Evolutionary conservation across 768 basidiomycete species (phyloP).

Genomic region (Neoboletus subvelutipes): DNA sequence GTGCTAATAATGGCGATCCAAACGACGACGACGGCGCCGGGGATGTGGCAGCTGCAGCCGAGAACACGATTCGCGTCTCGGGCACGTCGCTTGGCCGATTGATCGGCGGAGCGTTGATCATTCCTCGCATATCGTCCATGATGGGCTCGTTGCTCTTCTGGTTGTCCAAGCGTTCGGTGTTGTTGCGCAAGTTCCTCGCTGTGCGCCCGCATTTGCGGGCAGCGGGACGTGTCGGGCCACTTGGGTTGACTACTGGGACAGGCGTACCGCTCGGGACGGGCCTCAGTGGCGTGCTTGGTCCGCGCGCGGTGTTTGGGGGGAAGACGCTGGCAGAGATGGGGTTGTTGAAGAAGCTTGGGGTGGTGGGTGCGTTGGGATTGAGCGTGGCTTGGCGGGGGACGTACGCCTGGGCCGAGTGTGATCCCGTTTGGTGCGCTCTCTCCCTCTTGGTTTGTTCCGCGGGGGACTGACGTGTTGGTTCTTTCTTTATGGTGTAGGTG

Average conservation of each 20-base stretch:
- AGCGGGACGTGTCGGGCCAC: constrained; percentile 15
- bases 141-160: constrained; percentile 64
- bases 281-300: constrained; percentile 1
- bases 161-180: constrained; percentile 41
- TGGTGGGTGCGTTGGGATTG: constrained; percentile 38
- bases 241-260: constrained; percentile 15
- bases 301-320: constrained; percentile 21
- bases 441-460: background rate
- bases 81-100: constrained; percentile 62
- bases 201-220: constrained; percentile 20
- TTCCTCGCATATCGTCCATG: constrained; percentile 61
- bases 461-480: background rate
- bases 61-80: constrained; percentile 57
- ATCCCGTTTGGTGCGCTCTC: constrained; percentile 64
- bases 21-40: constrained; percentile 15
- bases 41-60: constrained; percentile 50
- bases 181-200: constrained; percentile 28
- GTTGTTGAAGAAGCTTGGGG: constrained; percentile 23
- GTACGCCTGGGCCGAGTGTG: constrained; percentile 60
- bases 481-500: constrained; percentile 36
- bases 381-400: constrained; percentile 55
- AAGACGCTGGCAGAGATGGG: constrained; percentile 15
- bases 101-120: constrained; percentile 66
- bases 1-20: constrained; percentile 7
- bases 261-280: constrained; percentile 5